Conservation (phyloP, 176 grass and related monocot species). For the Dactylis glomerata region DNA sequence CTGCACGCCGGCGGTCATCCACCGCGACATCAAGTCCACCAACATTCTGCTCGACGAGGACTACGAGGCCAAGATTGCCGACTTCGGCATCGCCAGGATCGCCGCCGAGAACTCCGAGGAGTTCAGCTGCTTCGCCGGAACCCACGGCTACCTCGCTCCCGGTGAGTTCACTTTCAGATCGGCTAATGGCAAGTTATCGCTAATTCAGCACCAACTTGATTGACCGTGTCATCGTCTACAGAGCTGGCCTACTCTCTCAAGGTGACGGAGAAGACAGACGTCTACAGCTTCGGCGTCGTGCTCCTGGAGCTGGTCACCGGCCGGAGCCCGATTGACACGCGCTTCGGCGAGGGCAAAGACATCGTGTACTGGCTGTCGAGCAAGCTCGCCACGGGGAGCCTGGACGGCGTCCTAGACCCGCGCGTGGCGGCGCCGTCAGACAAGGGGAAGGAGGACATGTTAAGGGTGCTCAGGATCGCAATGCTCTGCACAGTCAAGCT, state of each 20-base stretch:
- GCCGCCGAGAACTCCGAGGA: conserved; percentile 39
- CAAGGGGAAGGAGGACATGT: conserved; percentile 54
- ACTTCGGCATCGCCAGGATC: conserved; percentile 83
- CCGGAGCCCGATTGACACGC: conserved; percentile 59
- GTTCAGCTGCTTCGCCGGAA: conserved; percentile 72
- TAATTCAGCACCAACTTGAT: neutral
- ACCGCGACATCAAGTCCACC: conserved; percentile 83
- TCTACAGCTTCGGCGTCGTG: conserved; percentile 91
- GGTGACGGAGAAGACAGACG: conserved; percentile 84
- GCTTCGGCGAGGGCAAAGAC: conserved; percentile 77
- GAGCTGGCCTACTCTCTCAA: conserved; percentile 74
- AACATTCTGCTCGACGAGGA: conserved; percentile 81
- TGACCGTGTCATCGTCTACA: conserved; percentile 19
- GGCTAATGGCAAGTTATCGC: too few species aligned
- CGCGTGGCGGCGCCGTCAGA: conserved; percentile 24
- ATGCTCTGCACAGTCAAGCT: conserved; percentile 60
- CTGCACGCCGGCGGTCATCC: conserved; percentile 76
- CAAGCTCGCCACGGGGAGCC: conserved; percentile 38
- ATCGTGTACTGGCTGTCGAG: conserved; percentile 76
- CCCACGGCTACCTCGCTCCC: conserved; percentile 89
- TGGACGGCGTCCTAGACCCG: conserved; percentile 49
- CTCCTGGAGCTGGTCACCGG: conserved; percentile 79
- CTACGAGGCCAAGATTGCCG: conserved; percentile 80
- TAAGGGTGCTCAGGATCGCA: conserved; percentile 67
- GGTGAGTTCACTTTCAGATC: conserved; percentile 26